These are phyloP conservation scores for Hortaea sp. DNA, from an alignment of 2,329 filamentous ascomycete species.

Conservation along the genomic window DNA sequence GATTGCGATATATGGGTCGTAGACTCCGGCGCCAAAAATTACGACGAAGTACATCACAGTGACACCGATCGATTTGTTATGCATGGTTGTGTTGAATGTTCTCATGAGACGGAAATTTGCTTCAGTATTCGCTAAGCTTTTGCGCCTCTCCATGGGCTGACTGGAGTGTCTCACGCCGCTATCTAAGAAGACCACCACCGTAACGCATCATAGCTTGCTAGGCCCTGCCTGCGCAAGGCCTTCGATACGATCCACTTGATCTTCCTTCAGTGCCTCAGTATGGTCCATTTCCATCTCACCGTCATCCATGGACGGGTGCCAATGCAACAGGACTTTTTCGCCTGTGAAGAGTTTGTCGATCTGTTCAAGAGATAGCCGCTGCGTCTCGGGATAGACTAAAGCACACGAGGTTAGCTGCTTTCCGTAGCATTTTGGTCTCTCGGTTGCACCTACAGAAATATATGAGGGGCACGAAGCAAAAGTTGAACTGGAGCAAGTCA, in stretches of 20 bases:
- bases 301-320: background rate
- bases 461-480: slow-evolving; percentile 44
- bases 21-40: too few species aligned
- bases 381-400: slow-evolving; percentile 36
- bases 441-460: slow-evolving; percentile 37
- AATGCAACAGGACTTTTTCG: slow-evolving; percentile 1
- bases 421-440: background rate
- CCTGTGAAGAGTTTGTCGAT: slow-evolving; percentile 29
- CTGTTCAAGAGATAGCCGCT: slow-evolving; percentile 40
- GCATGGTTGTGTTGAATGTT: too few species aligned
- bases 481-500: slow-evolving; percentile 32
- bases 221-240: too few species aligned
- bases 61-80: too few species aligned
- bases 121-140: too few species aligned
- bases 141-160: too few species aligned
- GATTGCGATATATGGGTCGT: too few species aligned
- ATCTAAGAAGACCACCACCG: too few species aligned
- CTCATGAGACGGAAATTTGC: too few species aligned
- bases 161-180: too few species aligned
- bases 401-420: background rate
- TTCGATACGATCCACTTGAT: background rate
- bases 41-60: too few species aligned
- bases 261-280: background rate
- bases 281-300: background rate
- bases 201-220: too few species aligned